A percentile compares a stretch with the other conserved stretches of the same genome.
These are phyloP conservation scores for Mortierella antarctica DNA, from an alignment of 192 early-diverging fungal species.

Conservation along the genomic window DNA sequence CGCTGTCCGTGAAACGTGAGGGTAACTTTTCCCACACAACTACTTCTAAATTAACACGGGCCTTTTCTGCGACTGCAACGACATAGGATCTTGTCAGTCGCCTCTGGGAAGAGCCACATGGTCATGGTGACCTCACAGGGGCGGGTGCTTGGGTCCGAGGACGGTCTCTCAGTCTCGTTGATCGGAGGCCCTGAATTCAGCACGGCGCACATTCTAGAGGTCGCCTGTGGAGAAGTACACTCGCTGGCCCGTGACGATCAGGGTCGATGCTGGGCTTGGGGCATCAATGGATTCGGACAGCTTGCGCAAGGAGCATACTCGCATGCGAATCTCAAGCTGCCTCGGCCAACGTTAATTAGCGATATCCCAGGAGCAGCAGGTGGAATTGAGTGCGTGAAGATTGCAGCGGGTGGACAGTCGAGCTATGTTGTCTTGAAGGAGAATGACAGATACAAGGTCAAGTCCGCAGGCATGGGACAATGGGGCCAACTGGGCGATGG, in stretches of 20 bases:
- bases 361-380: slow-evolving; percentile 31
- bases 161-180: slow-evolving; percentile 41
- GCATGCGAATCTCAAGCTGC: slow-evolving; percentile 31
- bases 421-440: slow-evolving; percentile 55
- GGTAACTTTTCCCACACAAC: not conserved
- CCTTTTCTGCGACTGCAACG: not conserved
- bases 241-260: slow-evolving; percentile 49
- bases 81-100: slow-evolving; percentile 41
- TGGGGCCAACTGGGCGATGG: slow-evolving; percentile 60
- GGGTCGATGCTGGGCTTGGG: slow-evolving; percentile 52
- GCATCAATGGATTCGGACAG: slow-evolving; percentile 53
- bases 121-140: slow-evolving; percentile 54
- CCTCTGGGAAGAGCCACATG: slow-evolving; percentile 55
- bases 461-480: slow-evolving; percentile 59
- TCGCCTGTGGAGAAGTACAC: slow-evolving; percentile 54
- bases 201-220: slow-evolving; percentile 34
- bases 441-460: slow-evolving; percentile 32
- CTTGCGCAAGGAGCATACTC: slow-evolving; percentile 53
- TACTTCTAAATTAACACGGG: not conserved
- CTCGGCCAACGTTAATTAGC: slow-evolving; percentile 42
- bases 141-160: slow-evolving; percentile 48
- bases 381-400: slow-evolving; percentile 33
- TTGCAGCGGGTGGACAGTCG: slow-evolving; percentile 56
- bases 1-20: too few relatives aligned
- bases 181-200: slow-evolving; percentile 32